Evolutionary conservation across 805 yeast species (phyloP), one percentile per base, ranked within the genome.

Genomic region (Saturnispora hagleri): DNA sequence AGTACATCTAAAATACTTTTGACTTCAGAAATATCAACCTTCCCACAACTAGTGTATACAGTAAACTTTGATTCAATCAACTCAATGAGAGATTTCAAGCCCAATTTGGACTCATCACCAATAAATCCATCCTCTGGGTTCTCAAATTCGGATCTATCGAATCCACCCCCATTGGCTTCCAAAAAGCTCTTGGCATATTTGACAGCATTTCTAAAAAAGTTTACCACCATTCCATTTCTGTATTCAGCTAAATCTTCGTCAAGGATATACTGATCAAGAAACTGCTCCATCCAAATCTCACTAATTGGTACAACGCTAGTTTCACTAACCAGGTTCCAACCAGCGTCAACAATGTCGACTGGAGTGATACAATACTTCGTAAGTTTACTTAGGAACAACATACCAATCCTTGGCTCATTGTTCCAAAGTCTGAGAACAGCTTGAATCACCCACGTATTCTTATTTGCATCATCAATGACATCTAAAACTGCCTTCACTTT

Each of bases 341-440:
- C 62, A 54, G 71, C 72, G 41, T 71, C 63, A 35, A 80, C 62
- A 40, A 79, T 62, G n/a, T 75, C 65, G 20, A 58, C 57, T 2
- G 75, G 62, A 5, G 68, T 57, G 22, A 82, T 63, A 2, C 71
- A 75, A 48, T 70, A 70, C 26, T 71, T 69, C 50, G 73, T 70
- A 53, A 84, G 69, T 49, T 76, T 73, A 55, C 79, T 81, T 41
- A 80, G 63, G 10, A 84, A 76, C 53, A 83, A 68, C 51, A 72
- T 78, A 0, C 86, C 93, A 50, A 80, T 78, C 60, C 82, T 77
- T 1, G 86, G 83, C 53, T 82, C 80, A 45, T 72, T 69, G 52
- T 74, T 73, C 93, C 95, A 86, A 60, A 76, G 80, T 46, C 77
- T 69, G 38, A 86, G 60, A 2, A 84, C 79, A 1, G 83, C 75